Evolutionary conservation across 192 early-diverging fungal genomes (phyloP).

Genomic region (Haplosporangium gracile): DNA sequence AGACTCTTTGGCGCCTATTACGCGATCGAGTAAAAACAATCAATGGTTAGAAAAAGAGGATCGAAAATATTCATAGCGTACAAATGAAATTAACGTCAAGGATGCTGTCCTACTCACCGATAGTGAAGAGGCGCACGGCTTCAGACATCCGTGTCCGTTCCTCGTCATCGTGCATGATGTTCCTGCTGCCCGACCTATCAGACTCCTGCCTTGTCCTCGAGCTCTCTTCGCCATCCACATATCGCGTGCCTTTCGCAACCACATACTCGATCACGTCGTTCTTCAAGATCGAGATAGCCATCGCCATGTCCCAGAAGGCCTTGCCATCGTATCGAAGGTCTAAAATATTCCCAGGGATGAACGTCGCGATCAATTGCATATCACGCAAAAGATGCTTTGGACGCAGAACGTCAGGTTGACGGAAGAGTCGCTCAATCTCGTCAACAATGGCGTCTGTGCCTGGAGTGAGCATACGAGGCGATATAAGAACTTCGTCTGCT

Average conservation of each 20-base stretch:
- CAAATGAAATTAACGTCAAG: not conserved
- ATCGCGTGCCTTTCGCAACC: slow-evolving; percentile 43
- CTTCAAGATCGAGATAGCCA: slow-evolving; percentile 55
- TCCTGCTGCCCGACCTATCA: slow-evolving; percentile 16
- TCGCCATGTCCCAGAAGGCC: slow-evolving; percentile 60
- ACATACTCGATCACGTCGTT: slow-evolving; percentile 53
- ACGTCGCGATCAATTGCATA: slow-evolving; percentile 56
- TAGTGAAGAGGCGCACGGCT: slow-evolving; percentile 57
- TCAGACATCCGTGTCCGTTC: slow-evolving; percentile 46
- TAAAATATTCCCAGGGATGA: slow-evolving; percentile 52
- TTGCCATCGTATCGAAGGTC: slow-evolving; percentile 59
- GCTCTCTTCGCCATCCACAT: slow-evolving; percentile 41
- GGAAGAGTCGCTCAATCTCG: slow-evolving; percentile 56
- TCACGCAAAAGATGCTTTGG: slow-evolving; percentile 53
- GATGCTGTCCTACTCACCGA: slow-evolving; percentile 33
- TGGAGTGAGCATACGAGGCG: slow-evolving; percentile 45
- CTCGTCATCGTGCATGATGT: slow-evolving; percentile 42
- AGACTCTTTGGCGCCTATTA: slow-evolving; percentile 57
- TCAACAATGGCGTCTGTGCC: slow-evolving; percentile 59
- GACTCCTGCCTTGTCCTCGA: slow-evolving; percentile 13
- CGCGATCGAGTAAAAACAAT: not conserved
- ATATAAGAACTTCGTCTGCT: not conserved
- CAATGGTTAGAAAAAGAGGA: not conserved
- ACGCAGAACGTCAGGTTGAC: slow-evolving; percentile 28
- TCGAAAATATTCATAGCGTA: not conserved